phyloP scores from a whole-genome alignment of 192 early-diverging fungal species.

The Phlyctochytrium arcticum region DNA sequence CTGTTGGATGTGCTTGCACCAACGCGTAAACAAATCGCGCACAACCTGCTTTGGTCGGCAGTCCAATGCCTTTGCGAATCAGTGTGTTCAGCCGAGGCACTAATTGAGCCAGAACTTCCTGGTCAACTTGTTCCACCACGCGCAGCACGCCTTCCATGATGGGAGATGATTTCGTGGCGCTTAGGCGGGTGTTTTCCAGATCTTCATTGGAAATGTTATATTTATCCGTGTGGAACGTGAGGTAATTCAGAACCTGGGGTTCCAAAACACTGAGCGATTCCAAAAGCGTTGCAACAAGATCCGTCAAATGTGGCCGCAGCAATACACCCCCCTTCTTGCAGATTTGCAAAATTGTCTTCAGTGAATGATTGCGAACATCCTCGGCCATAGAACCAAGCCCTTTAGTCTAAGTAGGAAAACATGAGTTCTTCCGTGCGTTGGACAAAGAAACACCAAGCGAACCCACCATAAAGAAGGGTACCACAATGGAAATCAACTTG shows the following conservation, averaged over 20 bases:
- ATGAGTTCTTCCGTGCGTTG: background rate
- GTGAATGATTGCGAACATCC: slow-evolving; percentile 80
- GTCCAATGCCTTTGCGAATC: slow-evolving; percentile 78
- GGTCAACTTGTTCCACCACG: slow-evolving; percentile 73
- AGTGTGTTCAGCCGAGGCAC: slow-evolving; percentile 66
- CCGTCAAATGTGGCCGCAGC: slow-evolving; percentile 68
- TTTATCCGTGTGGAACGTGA: slow-evolving; percentile 83
- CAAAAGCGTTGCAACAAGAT: slow-evolving; percentile 72
- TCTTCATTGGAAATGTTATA: slow-evolving; percentile 85
- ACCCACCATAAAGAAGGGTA: slow-evolving; percentile 79
- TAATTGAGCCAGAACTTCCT: slow-evolving; percentile 58
- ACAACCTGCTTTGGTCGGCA: slow-evolving; percentile 88
- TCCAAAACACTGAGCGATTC: slow-evolving; percentile 79
- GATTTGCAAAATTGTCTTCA: slow-evolving; percentile 77
- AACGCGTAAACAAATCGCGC: slow-evolving; percentile 81
- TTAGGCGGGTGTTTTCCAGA: slow-evolving; percentile 75
- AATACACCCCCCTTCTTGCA: slow-evolving; percentile 72
- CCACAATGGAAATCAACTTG: slow-evolving; percentile 73
- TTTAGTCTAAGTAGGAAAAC: slow-evolving; percentile 25
- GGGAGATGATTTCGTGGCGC: slow-evolving; percentile 82
- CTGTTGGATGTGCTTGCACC: slow-evolving; percentile 61
- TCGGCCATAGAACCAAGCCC: slow-evolving; percentile 77
- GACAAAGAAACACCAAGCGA: background rate
- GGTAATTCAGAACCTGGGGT: slow-evolving; percentile 69
- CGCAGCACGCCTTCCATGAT: slow-evolving; percentile 90